Base-by-base conservation (phyloP, 768 basidiomycete genomes). In the Boletus rex-veris region DNA sequence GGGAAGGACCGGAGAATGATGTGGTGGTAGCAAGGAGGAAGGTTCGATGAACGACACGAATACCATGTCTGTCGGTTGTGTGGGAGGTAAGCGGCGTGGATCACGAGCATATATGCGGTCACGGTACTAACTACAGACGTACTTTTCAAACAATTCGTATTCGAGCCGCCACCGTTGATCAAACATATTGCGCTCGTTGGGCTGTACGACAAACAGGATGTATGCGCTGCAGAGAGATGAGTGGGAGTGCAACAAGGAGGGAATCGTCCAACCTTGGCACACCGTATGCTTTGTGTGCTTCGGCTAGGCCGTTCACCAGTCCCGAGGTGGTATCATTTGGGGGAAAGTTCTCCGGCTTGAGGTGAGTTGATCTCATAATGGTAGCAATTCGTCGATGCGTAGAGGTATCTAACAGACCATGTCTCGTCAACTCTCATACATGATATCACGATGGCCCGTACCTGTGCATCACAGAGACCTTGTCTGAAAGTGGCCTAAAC, bases 131-230 rank as follows among this genome's bases (percentile, higher is more conserved):
- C 8, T 6, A 15, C 33, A 40, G 18, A 72, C 80, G 45, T 65
- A 93, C 93, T 71, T 81, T 62, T 92, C 84, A 0, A 92, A 69
- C 0, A 99, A 75, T 56, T 92, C 86, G 57, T 92, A 97, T 71
- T 98, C 92, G 21, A 98, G 72, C 75, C 80, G 72, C 75, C 80
- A 82, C 14, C 87, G 78, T 68, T 99, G 96, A 69, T 98, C 96
- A 66, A 98, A 98, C 5, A 96, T 81, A 70, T 99, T 99, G 36
- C 95, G 80, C 68, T 98, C 96, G 39, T 82, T 80, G 5, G 83
- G 79, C 63, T 95, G 94, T 0, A 92, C 83, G n/a, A 98, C 92
- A 63, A 98, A 91, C 12, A 98, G 76, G 26, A 98, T 81, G 36
- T 70, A 72, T 5, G 84, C 77, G 11, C 79, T 81, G 33, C 3